Evolutionary conservation across 106 monocot species (phyloP), one percentile per base, ranked within the genome.

Genomic region (Platanthera guangdongensis): DNA sequence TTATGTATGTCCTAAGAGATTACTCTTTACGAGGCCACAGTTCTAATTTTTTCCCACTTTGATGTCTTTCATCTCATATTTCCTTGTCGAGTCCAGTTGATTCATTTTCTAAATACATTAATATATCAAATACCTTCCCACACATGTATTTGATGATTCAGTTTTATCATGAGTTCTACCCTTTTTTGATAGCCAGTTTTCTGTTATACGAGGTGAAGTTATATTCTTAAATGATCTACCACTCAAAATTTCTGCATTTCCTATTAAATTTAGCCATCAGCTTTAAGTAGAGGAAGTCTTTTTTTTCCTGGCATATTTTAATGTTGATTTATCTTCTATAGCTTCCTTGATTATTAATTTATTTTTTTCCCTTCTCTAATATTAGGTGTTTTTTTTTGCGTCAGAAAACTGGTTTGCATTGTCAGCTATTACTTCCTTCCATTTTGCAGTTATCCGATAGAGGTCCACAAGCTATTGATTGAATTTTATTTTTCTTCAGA

Each of bases 401-500:
- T 19, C 32, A n/a, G 32, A 4, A 32, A 11, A 6, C 32, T 65
- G 25, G 32, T 65, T 65, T 32, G 28, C 32, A 4, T 30, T 65
- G 65, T 64, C 11, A 32, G 65, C 32, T 65, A 19, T 65, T 65
- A 9, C 65, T 25, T 32, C 59, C 59, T 11, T 11, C 11, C 65
- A 13, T 65, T 65, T 65, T 65, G 30, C 32, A 32, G 65, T 12
- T 65, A 65, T 25, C 9, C 32, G 15, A 4, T 45, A 30, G 16
- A 8, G 3, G 52, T 16, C 70, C 3, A 70, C 25, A 12, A 14
- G 55, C 39, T 49, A 63, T 73, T 64, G 32, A 74, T 80, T 63
- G 72, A 30, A 60, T 21, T 52, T 39, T 39, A 39, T 39, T 32
- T 62, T 13, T 84, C 77, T 32, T 32, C 69, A 9, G 65, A 78